Percentiles rank a stretch among this genome's conserved stretches.
phyloP scores from a whole-genome alignment of 805 yeast species.

The Ogataea siamensis region DNA sequence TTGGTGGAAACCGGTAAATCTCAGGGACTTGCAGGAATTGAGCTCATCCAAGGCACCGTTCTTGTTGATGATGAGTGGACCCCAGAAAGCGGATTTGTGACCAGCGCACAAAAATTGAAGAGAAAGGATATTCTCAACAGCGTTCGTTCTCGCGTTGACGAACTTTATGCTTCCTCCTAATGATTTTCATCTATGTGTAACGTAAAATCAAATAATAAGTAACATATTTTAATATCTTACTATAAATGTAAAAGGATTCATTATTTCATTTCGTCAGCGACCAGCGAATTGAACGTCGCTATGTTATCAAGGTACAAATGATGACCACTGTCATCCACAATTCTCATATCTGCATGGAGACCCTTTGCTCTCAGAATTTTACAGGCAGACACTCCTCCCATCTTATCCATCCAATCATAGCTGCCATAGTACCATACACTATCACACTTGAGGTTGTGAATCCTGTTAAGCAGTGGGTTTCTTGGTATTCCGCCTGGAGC shows the following conservation, averaged over 20 bases:
- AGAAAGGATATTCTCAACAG: constrained; percentile 81
- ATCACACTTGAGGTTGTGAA: constrained; percentile 54
- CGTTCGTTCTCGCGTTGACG: constrained; percentile 65
- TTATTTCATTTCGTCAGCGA: constrained; percentile 49
- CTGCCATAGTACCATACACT: constrained; percentile 86
- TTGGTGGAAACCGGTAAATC: constrained; percentile 72
- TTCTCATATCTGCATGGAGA: constrained; percentile 18
- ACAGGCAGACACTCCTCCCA: constrained; percentile 46
- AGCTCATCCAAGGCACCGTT: constrained; percentile 74
- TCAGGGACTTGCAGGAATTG: constrained; percentile 84
- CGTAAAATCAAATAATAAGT: constrained; percentile 2
- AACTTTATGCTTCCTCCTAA: constrained; percentile 44
- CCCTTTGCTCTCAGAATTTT: constrained; percentile 35
- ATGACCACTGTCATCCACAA: constrained; percentile 64
- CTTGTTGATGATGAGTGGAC: constrained; percentile 94
- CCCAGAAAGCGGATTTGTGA: constrained; percentile 89
- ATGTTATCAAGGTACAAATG: constrained; percentile 75
- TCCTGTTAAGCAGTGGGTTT: constrained; percentile 58
- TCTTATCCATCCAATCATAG: constrained; percentile 59
- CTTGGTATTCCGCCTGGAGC: constrained; percentile 93
- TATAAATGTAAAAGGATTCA: background rate
- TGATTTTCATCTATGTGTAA: constrained; percentile 5
- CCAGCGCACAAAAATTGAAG: constrained; percentile 95
- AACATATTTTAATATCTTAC: constrained; percentile 2
- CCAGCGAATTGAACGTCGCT: constrained; percentile 47